phyloP scores from a whole-genome alignment of 75 land plant genomes.

The Pseudotsuga menziesii region DNA sequence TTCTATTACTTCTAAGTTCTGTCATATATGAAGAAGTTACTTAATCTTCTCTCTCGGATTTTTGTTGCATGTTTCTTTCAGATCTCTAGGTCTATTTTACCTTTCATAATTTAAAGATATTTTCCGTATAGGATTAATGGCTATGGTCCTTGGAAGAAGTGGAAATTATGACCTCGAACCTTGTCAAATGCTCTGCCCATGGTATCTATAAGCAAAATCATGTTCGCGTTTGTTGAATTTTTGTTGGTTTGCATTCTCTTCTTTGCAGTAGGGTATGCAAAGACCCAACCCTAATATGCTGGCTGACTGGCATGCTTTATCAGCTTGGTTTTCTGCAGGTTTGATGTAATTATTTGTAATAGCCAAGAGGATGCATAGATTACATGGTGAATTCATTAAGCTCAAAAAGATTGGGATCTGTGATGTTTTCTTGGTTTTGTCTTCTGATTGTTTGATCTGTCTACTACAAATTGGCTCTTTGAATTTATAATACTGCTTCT shows the following conservation, averaged over 20 bases:
- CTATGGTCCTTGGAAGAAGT: no score
- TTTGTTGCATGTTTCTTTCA: no score
- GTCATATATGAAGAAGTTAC: no score
- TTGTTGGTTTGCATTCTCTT: neutral
- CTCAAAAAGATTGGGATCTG: neutral
- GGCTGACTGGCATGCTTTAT: neutral
- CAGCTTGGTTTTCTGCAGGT: no score
- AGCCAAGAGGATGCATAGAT: neutral
- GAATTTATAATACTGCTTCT: neutral
- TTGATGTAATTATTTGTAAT: neutral
- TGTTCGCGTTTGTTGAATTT: neutral
- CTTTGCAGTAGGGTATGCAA: neutral
- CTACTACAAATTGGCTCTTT: neutral
- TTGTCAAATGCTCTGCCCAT: no score
- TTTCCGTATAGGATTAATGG: no score
- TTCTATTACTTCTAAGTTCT: no score
- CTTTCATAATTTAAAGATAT: no score
- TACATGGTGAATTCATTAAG: neutral
- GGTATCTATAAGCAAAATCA: neutral
- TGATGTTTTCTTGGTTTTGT: neutral
- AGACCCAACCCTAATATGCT: neutral
- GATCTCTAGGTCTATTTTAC: no score
- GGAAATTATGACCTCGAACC: no score
- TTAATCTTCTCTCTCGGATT: no score
- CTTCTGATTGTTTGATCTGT: neutral